phyloP scores from a whole-genome alignment of 2,329 filamentous ascomycete species.

The Ascocoryne sarcoides region DNA sequence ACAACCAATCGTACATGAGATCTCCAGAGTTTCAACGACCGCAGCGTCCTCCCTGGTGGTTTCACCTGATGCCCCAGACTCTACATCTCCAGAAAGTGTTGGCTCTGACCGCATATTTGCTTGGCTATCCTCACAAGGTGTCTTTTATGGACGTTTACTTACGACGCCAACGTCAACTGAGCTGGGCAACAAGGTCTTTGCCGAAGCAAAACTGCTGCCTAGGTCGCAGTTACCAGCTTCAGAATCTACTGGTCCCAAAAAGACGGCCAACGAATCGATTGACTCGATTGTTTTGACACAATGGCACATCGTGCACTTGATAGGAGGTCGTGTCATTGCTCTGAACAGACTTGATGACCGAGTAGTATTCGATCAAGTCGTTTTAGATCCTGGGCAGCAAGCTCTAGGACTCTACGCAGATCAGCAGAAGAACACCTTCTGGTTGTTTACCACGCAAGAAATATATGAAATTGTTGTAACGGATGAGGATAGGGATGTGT shows the following conservation, averaged over 20 bases:
- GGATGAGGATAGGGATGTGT: conserved; percentile 86
- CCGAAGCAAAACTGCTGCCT: conserved; percentile 68
- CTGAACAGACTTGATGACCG: conserved; percentile 81
- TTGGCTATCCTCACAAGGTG: conserved; percentile 81
- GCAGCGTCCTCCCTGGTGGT: conserved; percentile 62
- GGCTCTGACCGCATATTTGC: conserved; percentile 68
- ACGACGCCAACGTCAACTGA: conserved; percentile 51
- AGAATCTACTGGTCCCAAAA: conserved; percentile 57
- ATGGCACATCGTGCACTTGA: conserved; percentile 81
- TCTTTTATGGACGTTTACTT: conserved; percentile 77
- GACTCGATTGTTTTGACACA: conserved; percentile 79
- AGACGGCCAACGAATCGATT: conserved; percentile 61
- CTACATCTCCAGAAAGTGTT: conserved; percentile 43
- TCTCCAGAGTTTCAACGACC: conserved; percentile 48
- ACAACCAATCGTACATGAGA: conserved; percentile 66
- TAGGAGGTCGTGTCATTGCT: conserved; percentile 75
- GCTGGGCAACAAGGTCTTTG: conserved; percentile 66
- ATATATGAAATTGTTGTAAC: conserved; percentile 90
- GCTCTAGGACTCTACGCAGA: conserved; percentile 82
- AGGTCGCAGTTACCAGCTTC: conserved; percentile 63
- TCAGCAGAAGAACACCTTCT: conserved; percentile 91
- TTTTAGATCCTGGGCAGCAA: conserved; percentile 71
- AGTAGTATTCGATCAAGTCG: conserved; percentile 78
- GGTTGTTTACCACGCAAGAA: conserved; percentile 84
- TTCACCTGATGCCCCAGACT: conserved; percentile 63